Evolutionary conservation across 2,329 filamentous ascomycete species (phyloP).

Genomic region (Alternaria panax): DNA sequence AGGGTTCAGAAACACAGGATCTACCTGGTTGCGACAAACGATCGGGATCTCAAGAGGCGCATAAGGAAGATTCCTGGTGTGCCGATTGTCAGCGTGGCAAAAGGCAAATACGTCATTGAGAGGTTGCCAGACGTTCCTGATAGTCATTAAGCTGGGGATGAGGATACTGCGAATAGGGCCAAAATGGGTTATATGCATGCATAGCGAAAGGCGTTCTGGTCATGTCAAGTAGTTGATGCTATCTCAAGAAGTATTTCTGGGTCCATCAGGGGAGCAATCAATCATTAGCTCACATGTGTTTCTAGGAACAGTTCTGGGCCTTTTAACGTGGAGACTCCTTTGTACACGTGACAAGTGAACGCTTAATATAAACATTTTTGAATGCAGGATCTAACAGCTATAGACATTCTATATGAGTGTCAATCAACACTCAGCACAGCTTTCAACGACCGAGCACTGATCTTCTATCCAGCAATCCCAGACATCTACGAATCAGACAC

Average conservation of each 20-base stretch:
- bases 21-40: constrained; percentile 57
- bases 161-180: neutral
- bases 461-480: neutral
- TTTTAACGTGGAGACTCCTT: neutral
- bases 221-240: neutral
- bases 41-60: constrained; percentile 73
- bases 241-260: neutral
- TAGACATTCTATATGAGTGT: neutral
- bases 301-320: neutral
- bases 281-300: neutral
- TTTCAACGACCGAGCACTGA: neutral
- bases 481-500: neutral
- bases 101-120: constrained; percentile 95
- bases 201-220: constrained; percentile 16
- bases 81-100: constrained; percentile 79
- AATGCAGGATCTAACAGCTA: neutral
- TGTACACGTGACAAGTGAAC: too few species aligned
- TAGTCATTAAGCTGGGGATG: constrained; percentile 38
- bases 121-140: constrained; percentile 84
- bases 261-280: neutral
- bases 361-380: neutral
- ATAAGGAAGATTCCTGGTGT: constrained; percentile 83
- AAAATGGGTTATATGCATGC: constrained; percentile 10
- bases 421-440: neutral
- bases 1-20: constrained; percentile 56